Conservation (phyloP, 1,284 basidiomycete genomes). For the Ceratobasidium sp. region DNA sequence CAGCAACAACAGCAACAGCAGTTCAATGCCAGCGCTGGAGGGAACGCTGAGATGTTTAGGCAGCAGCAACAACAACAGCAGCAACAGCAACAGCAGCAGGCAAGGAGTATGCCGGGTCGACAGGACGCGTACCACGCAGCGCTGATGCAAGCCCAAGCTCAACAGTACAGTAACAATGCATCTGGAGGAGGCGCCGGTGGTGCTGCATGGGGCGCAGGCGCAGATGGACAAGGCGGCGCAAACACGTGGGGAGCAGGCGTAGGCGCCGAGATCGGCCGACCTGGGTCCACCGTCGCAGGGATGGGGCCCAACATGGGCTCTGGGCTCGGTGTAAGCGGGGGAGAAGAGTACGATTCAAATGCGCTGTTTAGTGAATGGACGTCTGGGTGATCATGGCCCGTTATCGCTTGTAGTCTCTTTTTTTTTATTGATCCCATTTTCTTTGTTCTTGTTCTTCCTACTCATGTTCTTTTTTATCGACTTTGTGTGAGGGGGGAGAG, state of each 20-base stretch:
- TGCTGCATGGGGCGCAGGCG: not conserved
- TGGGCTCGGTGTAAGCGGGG: not conserved
- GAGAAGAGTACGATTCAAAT: slow-evolving; percentile 34
- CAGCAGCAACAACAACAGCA: slow-evolving; percentile 12
- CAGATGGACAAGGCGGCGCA: not conserved
- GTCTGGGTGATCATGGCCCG: too few relatives aligned
- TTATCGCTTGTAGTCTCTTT: not conserved
- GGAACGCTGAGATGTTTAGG: slow-evolving; percentile 13
- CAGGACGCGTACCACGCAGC: slow-evolving; percentile 36
- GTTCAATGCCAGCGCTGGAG: not conserved
- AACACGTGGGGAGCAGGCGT: not conserved
- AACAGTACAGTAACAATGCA: slow-evolving; percentile 13
- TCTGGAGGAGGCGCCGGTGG: not conserved
- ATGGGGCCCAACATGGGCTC: slow-evolving; percentile 11
- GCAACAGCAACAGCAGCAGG: slow-evolving; percentile 10
- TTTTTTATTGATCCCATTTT: not conserved
- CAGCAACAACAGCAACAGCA: not conserved
- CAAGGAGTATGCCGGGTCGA: not conserved
- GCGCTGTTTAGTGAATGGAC: slow-evolving; percentile 41
- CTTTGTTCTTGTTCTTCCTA: not conserved
- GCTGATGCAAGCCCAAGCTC: slow-evolving; percentile 31
- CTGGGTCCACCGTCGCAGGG: not conserved
- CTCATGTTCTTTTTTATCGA: slow-evolving; percentile 8
- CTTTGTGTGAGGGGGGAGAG: too few relatives aligned
- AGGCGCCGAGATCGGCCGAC: not conserved